phyloP scores from a whole-genome alignment of 331 rosid species.

The Spiraea crenata region DNA sequence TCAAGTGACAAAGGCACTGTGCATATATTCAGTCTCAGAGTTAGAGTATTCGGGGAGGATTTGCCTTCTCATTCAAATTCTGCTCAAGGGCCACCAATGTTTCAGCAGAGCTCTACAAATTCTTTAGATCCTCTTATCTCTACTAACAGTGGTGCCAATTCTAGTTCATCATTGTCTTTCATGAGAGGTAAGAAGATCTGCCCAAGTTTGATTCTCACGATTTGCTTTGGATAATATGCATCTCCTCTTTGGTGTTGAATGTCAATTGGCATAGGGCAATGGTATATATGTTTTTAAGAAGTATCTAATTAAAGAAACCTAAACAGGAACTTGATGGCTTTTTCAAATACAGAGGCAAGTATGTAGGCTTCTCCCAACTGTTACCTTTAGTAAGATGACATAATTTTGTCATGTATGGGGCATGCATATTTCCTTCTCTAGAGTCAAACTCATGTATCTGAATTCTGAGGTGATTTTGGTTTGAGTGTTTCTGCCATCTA shows the following conservation, averaged over 20 bases:
- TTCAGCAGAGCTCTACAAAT: conserved; percentile 73
- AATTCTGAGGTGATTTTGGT: neutral
- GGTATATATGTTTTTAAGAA: neutral
- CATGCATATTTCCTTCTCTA: conserved; percentile 9
- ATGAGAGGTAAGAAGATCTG: conserved; percentile 68
- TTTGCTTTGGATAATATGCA: conserved; percentile 20
- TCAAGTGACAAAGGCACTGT: conserved; percentile 95
- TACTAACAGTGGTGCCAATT: conserved; percentile 71
- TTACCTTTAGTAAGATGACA: neutral
- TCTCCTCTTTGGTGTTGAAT: conserved; percentile 9
- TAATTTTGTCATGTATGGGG: neutral
- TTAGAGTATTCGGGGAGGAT: conserved; percentile 72
- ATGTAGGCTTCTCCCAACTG: neutral
- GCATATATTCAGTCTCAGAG: conserved; percentile 83
- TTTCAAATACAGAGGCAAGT: conserved; percentile 14
- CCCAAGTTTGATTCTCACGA: conserved; percentile 7
- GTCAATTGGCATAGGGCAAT: neutral
- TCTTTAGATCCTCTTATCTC: conserved; percentile 76
- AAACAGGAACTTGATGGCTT: conserved; percentile 13
- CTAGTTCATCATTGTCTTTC: conserved; percentile 81
- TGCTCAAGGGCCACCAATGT: conserved; percentile 49
- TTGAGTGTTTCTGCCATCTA: neutral
- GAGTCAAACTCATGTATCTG: conserved; percentile 17
- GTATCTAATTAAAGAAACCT: neutral
- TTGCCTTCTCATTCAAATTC: conserved; percentile 34